phyloP scores from a whole-genome alignment of 2,329 filamentous ascomycete species.

The Colletotrichum viniferum region DNA sequence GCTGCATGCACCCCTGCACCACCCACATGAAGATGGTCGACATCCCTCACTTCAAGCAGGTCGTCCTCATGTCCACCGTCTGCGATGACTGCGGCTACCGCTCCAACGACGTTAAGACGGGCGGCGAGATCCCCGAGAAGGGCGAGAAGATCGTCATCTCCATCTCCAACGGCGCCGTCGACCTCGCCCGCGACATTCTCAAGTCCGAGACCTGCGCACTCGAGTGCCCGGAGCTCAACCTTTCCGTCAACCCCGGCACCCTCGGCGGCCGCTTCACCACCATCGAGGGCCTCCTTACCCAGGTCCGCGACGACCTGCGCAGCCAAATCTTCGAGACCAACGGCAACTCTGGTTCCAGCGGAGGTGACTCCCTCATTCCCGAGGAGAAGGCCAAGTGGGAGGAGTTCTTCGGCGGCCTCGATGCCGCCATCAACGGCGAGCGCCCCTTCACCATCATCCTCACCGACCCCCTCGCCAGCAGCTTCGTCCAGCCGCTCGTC shows the following conservation, averaged over 20 bases:
- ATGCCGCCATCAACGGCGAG: slow-evolving; percentile 79
- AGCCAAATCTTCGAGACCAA: slow-evolving; percentile 83
- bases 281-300: slow-evolving; percentile 89
- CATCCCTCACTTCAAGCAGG: slow-evolving; percentile 97
- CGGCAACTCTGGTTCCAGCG: slow-evolving; percentile 63
- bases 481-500: slow-evolving; percentile 90
- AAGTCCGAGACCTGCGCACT: slow-evolving; percentile 94
- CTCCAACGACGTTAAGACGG: slow-evolving; percentile 97
- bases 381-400: slow-evolving; percentile 76
- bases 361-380: slow-evolving; percentile 78
- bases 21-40: slow-evolving; percentile 99
- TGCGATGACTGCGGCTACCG: slow-evolving; percentile 93
- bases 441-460: slow-evolving; percentile 83
- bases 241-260: slow-evolving; percentile 90
- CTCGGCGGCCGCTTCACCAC: slow-evolving; percentile 97
- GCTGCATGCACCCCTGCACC: slow-evolving; percentile 82
- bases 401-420: slow-evolving; percentile 78
- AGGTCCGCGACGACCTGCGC: slow-evolving; percentile 89
- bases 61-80: slow-evolving; percentile 92
- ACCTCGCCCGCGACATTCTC: slow-evolving; percentile 90
- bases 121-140: slow-evolving; percentile 85
- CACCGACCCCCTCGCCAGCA: slow-evolving; percentile 87
- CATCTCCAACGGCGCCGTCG: slow-evolving; percentile 66
- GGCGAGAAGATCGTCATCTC: slow-evolving; percentile 83
- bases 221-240: slow-evolving; percentile 83